Evolutionary conservation across 768 basidiomycete species (phyloP), one percentile per base, ranked within the genome.

Genomic region (Wakefieldia striispora): DNA sequence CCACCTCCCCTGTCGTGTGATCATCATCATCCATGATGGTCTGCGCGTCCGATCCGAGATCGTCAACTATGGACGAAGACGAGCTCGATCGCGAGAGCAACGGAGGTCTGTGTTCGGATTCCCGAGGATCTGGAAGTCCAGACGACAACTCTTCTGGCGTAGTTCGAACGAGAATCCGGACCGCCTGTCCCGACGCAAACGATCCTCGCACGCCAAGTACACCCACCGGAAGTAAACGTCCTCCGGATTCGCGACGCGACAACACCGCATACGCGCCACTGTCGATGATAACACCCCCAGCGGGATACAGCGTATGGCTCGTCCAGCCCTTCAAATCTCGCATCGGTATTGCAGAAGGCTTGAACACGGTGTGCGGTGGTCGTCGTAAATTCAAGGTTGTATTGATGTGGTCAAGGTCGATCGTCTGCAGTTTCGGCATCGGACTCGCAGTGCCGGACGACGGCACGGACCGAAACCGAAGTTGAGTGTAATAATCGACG

Each of bases 261-360:
- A 98, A 78, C 31, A 97, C 93, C 21, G 79, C 75, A 63, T 94
- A 85, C 0, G 97, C 97, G 10, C 97, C 95, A 16, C 80, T 68
- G 66, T 97, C 94, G 55, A 98, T 87, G 63, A 95, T 75, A 37
- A 98, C 82, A 37, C 82, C 86, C 0, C 97, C 97, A 0, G 95
- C 81, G 0, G 95, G 89, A 51, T 83, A 83, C 14, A 98, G 75
- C 0, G 95, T 97, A 68, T 99, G 94, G n/a, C 85, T 83, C 24
- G 95, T 95, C 97, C 97, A 99, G 47, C 90, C 84, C 60, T 97
- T 95, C 41, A 97, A 79, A 61, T 97, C 95, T 36, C 81, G 78
- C 61, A 90, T 75, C 1, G 91, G 89, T n/a, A 73, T 66, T 1
- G 73, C 51, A 11, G 89, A 82, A 3, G 92, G 84, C 21, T 79